These are phyloP conservation scores for Hippophae tibetana DNA, from an alignment of 306 rosid species.

Conservation along the genomic window DNA sequence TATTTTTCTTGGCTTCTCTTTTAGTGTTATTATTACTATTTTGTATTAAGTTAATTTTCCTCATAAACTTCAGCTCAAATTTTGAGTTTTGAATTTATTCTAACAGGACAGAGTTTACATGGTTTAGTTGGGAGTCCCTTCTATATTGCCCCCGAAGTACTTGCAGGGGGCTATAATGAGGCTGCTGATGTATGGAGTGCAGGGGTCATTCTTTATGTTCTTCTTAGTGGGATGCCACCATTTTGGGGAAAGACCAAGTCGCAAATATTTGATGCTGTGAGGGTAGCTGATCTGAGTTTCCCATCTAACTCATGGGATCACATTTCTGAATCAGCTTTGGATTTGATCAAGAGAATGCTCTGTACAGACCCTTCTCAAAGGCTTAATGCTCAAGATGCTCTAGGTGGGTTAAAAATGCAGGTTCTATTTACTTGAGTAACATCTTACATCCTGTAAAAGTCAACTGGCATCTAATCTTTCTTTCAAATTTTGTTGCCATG, in stretches of 20 bases:
- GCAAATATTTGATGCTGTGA: slow-evolving; percentile 64
- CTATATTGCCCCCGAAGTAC: slow-evolving; percentile 83
- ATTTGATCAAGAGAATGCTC: slow-evolving; percentile 67
- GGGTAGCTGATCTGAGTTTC: slow-evolving; percentile 58
- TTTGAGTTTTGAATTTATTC: slow-evolving; percentile 24
- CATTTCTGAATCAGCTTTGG: slow-evolving; percentile 57
- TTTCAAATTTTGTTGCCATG: too few relatives aligned
- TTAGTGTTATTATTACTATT: slow-evolving; percentile 12
- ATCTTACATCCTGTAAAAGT: not conserved
- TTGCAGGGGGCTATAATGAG: slow-evolving; percentile 76
- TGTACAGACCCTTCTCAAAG: slow-evolving; percentile 58
- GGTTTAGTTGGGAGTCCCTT: slow-evolving; percentile 93
- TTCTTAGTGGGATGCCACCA: slow-evolving; percentile 74
- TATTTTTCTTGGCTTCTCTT: slow-evolving; percentile 11
- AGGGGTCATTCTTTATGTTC: slow-evolving; percentile 76
- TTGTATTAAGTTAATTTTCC: not conserved
- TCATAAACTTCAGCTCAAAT: slow-evolving; percentile 7
- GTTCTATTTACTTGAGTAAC: not conserved
- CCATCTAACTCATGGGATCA: slow-evolving; percentile 59
- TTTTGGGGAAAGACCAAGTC: slow-evolving; percentile 93
- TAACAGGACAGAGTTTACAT: slow-evolving; percentile 71
- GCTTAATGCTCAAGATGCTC: slow-evolving; percentile 65
- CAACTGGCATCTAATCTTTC: not conserved
- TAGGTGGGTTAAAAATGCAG: slow-evolving; percentile 36
- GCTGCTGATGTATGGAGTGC: slow-evolving; percentile 91